Conservation (phyloP, 495 filamentous ascomycete species). For the Penicillium canariense region DNA sequence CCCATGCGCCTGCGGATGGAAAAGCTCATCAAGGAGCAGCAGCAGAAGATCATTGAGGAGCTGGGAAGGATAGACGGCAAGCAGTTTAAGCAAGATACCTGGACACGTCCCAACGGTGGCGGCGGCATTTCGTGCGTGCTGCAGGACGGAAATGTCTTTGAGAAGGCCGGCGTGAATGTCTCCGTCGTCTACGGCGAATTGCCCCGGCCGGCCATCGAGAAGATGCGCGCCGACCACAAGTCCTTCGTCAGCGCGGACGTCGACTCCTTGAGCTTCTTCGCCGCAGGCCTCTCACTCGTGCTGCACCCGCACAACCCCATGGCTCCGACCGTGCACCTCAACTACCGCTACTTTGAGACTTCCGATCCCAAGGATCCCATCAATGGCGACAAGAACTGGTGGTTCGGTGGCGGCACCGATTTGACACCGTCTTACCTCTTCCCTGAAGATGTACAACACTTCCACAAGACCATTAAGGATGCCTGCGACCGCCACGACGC, state of each 20-base stretch:
- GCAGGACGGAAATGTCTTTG: conserved; percentile 94
- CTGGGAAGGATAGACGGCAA: conserved; percentile 80
- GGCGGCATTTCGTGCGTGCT: conserved; percentile 87
- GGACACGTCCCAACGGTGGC: conserved; percentile 84
- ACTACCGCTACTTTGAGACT: conserved; percentile 99
- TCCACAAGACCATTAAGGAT: conserved; percentile 90
- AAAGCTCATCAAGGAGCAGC: conserved; percentile 86
- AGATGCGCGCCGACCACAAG: conserved; percentile 96
- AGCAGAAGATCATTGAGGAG: conserved; percentile 77
- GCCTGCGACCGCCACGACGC: conserved; percentile 93
- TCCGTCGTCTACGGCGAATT: conserved; percentile 92
- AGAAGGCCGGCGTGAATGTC: conserved; percentile 96
- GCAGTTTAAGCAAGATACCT: conserved; percentile 78
- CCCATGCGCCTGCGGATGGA: conserved; percentile 99
- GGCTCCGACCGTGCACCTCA: conserved; percentile 96
- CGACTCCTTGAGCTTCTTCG: conserved; percentile 88
- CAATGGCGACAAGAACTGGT: conserved; percentile 80
- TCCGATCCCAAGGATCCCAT: conserved; percentile 55
- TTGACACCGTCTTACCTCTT: conserved; percentile 92
- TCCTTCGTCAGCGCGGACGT: conserved; percentile 70
- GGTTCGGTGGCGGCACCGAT: conserved; percentile 96
- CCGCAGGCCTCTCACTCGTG: conserved; percentile 87
- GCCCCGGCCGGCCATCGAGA: conserved; percentile 79
- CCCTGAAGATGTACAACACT: conserved; percentile 94
- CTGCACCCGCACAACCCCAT: conserved; percentile 92